Conservation (phyloP, 2,329 filamentous ascomycete species). For the Fonsecaea nubica region DNA sequence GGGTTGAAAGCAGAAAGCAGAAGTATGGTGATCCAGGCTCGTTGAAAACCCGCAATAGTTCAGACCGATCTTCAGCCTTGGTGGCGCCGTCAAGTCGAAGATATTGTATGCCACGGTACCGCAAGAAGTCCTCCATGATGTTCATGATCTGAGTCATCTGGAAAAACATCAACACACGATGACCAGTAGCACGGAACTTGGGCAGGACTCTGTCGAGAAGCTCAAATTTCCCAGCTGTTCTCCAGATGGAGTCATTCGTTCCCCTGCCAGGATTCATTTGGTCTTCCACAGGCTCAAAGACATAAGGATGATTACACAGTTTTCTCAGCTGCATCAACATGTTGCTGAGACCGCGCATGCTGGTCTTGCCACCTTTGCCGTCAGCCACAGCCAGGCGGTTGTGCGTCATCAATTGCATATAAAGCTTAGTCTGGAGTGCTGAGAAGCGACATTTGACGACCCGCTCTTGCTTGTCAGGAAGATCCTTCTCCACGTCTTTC, state of each 20-base stretch:
- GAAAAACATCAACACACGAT: slow-evolving; percentile 99
- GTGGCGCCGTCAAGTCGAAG: slow-evolving; percentile 94
- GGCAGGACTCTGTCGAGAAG: slow-evolving; percentile 88
- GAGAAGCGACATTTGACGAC: slow-evolving; percentile 99
- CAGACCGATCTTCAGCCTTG: slow-evolving; percentile 95
- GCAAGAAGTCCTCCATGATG: slow-evolving; percentile 98
- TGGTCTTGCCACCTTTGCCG: slow-evolving; percentile 92
- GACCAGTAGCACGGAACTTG: slow-evolving; percentile 88
- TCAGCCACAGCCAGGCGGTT: slow-evolving; percentile 95
- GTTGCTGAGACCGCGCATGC: slow-evolving; percentile 93
- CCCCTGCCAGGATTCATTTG: slow-evolving; percentile 91
- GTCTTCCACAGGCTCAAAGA: slow-evolving; percentile 97
- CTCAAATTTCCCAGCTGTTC: slow-evolving; percentile 96
- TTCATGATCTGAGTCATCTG: slow-evolving; percentile 99
- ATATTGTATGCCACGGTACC: slow-evolving; percentile 81
- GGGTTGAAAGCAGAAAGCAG: slow-evolving; percentile 97
- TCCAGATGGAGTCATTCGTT: slow-evolving; percentile 93
- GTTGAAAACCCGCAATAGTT: slow-evolving; percentile 88
- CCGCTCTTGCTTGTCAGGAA: slow-evolving; percentile 98
- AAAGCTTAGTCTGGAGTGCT: slow-evolving; percentile 86
- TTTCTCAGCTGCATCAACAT: slow-evolving; percentile 99
- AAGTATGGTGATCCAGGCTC: slow-evolving; percentile 89
- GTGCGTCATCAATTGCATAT: slow-evolving; percentile 96
- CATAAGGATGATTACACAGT: slow-evolving; percentile 98
- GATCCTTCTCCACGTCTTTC: slow-evolving; percentile 98